Base-by-base conservation (phyloP, 2,329 filamentous ascomycete species). In the Seiridium unicorne region DNA sequence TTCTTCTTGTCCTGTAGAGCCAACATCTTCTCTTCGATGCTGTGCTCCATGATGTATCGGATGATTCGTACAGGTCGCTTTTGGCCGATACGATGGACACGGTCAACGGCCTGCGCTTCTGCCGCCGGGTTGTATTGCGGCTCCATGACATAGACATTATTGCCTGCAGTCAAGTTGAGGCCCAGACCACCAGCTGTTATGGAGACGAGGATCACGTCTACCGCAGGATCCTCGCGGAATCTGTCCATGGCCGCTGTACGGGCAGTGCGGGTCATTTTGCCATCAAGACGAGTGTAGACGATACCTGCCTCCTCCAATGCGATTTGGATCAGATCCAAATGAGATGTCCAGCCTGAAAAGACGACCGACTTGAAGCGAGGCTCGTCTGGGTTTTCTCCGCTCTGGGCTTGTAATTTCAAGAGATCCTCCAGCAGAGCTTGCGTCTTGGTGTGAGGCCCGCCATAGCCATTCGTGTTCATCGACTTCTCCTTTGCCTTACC, bases 111-210 rank as follows among this genome's bases (percentile, higher is more conserved):
- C 76, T 99, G 95, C 4, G 93, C 91, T 74, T 99, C 94, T 0
- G 93, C 92, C 0, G 93, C 93, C 0, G 95, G 95, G 70, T 99
- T 99, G 79, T 94, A 99, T 71, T 97, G 93, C 4, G 95, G 95
- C 73, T 99, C 95, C 94, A 99, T 98, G 68, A 98, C 90, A 73
- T 95, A 98, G 11, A 96, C 94, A 59, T 86, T 90, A 71, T 88
- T 95, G 38, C 89, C 94, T 0, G 91, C 82, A 0, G 93, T 97
- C 58, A 98, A 79, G 71, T 98, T 98, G 44, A 98, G 86, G 11
- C 94, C 94, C 13, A 97, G 84, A 18, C 95, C 94, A 64, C 94
- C 95, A 0, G 94, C 94, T 70, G 89, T 92, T 74, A 97, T 96
- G 8, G 92, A 97, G 11, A 97, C 92, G 8, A 98, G 84, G 55